Evolutionary conservation across 2,329 filamentous ascomycete genomes (phyloP).

Genomic region (Magnaporthiopsis rhizophila): DNA sequence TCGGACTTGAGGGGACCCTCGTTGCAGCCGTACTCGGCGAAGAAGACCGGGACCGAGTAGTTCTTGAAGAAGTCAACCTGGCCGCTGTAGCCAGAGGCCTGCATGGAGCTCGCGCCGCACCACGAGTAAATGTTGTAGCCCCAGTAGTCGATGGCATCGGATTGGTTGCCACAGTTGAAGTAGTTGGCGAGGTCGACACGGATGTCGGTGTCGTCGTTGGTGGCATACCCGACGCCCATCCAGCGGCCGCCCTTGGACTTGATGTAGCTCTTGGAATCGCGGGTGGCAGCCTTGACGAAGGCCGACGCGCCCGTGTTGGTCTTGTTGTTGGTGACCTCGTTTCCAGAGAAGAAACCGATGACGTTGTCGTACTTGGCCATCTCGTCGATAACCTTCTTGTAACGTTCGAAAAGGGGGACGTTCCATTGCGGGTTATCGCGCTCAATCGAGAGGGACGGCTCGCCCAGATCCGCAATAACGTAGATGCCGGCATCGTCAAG

Average conservation of each 20-base stretch:
- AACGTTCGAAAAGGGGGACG: slow-evolving; percentile 67
- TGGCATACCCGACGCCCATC: slow-evolving; percentile 90
- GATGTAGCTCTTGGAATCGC: slow-evolving; percentile 94
- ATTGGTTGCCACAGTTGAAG: slow-evolving; percentile 78
- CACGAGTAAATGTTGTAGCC: slow-evolving; percentile 99
- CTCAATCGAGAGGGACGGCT: slow-evolving; percentile 78
- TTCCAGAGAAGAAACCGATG: slow-evolving; percentile 96
- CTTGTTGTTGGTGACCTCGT: slow-evolving; percentile 85
- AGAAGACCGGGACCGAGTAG: slow-evolving; percentile 94
- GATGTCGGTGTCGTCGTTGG: slow-evolving; percentile 83
- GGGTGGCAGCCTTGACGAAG: slow-evolving; percentile 95
- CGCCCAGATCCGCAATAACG: slow-evolving; percentile 81
- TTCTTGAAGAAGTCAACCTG: slow-evolving; percentile 79
- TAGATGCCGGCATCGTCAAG: slow-evolving; percentile 87
- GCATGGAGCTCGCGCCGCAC: slow-evolving; percentile 80
- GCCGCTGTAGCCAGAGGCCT: slow-evolving; percentile 68
- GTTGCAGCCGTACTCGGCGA: slow-evolving; percentile 98
- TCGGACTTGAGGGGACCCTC: slow-evolving; percentile 41
- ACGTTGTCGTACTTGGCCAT: slow-evolving; percentile 81
- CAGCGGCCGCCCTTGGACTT: slow-evolving; percentile 66
- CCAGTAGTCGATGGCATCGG: slow-evolving; percentile 83
- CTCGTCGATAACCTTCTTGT: slow-evolving; percentile 75
- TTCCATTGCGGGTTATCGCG: slow-evolving; percentile 74
- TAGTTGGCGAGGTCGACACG: slow-evolving; percentile 78
- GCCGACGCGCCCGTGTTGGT: slow-evolving; percentile 88